Base-by-base conservation (phyloP, 257 asterid species). In the Linderniella brevidens region DNA sequence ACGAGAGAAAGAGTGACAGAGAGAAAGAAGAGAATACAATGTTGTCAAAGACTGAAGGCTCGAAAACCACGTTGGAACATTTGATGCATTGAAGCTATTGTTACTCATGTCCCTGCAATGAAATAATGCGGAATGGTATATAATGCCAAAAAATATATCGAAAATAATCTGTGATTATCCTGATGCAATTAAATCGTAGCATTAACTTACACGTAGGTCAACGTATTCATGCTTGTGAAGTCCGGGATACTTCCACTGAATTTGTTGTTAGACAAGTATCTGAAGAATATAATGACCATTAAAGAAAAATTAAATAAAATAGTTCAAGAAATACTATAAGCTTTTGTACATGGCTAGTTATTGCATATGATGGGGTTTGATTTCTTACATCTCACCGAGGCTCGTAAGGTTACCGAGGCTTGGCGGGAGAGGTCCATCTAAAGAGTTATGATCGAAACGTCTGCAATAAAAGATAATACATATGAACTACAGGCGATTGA, bases 31-130 rank as follows among this genome's bases (percentile, higher is more conserved):
- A 58, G 41, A 25, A 47, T 57, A 86, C 96, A 86, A 40, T 63
- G 96, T 86, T 54, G 78, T 81, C 81, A 86, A 75, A 49, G 82
- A 70, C 49, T 54, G 69, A 63, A 86, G 74, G 52, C 64, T 65
- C 40, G 70, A 57, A 68, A 79, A 58, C 82, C 84, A 77, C 10
- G 14, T 55, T 17, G 94, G 96, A 62, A 77, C 57, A 48, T 46
- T 54, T 35, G 93, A 74, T 53, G 73, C 69, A 35, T 50, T 48
- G 48, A 86, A 86, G 71, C 72, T 82, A 53, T 79, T 86, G 48
- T 82, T 86, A 75, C 96, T 82, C 84, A 79, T 63, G 58, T 80
- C 93, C 94, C 96, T 86, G 93, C 53, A 65, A 43, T 50, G 29
- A 51, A 5, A 17, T n/a, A 14, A 50, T n/a, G 10, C 8, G 37